These are phyloP conservation scores for Fusarium verticillioides DNA, from an alignment of 2,329 filamentous ascomycete genomes.

Conservation along the genomic window DNA sequence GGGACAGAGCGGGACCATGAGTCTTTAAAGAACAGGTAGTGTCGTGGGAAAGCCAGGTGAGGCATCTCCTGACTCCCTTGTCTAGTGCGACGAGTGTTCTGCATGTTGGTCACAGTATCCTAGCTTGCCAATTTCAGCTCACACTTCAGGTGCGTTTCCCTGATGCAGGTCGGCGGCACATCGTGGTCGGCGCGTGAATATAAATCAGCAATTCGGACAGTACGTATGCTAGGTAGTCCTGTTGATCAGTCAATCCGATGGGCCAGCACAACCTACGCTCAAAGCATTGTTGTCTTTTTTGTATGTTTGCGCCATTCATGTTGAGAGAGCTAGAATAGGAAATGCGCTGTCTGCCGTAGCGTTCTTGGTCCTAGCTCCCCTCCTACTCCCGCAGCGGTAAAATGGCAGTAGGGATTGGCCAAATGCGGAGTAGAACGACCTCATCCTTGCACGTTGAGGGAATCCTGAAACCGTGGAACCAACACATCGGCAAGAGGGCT, in stretches of 20 bases:
- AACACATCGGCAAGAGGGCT: not conserved
- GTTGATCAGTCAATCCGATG: not conserved
- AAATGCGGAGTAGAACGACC: no score
- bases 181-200: not conserved
- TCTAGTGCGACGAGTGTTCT: not conserved
- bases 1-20: not conserved
- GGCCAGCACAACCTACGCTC: not conserved
- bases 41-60: not conserved
- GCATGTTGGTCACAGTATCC: not conserved
- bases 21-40: not conserved
- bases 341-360: not conserved
- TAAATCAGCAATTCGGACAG: not conserved
- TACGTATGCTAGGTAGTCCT: not conserved
- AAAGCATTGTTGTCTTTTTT: not conserved
- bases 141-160: not conserved
- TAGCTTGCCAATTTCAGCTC: not conserved
- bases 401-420: not conserved
- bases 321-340: not conserved
- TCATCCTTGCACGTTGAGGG: not conserved
- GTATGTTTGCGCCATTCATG: not conserved
- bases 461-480: not conserved
- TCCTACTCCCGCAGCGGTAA: accelerated
- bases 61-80: not conserved
- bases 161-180: not conserved
- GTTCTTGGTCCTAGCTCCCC: not conserved